These are phyloP conservation scores for Suillus brevipes DNA, from an alignment of 768 basidiomycete species.

Conservation along the genomic window DNA sequence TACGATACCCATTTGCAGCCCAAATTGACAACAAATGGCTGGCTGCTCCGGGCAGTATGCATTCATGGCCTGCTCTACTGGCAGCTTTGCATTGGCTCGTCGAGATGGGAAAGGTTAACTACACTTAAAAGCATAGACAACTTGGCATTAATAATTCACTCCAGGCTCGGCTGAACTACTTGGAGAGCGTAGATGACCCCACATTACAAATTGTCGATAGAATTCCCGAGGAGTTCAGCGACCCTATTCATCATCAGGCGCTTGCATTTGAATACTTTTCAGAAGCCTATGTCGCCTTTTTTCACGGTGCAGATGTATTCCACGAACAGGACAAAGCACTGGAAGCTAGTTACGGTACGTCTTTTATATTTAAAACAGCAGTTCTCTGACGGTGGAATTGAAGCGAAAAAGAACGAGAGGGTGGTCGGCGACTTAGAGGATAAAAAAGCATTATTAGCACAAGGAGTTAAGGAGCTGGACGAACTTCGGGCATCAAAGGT, in stretches of 20 bases:
- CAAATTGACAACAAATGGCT: conserved; percentile 85
- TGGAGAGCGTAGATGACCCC: conserved; percentile 58
- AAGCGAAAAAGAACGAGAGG: conserved; percentile 73
- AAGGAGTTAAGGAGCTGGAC: conserved; percentile 52
- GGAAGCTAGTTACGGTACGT: conserved; percentile 76
- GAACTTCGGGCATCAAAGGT: conserved; percentile 67
- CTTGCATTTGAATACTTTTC: conserved; percentile 76
- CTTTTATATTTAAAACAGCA: conserved; percentile 3
- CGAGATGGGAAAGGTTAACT: conserved; percentile 75
- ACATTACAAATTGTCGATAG: conserved; percentile 61
- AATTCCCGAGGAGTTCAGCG: conserved; percentile 76
- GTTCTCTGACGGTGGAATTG: conserved; percentile 9
- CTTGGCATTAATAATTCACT: conserved; percentile 1
- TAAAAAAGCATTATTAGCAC: conserved; percentile 46
- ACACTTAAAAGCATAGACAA: not conserved
- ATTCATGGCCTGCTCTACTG: conserved; percentile 88
- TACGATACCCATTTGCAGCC: conserved; percentile 80
- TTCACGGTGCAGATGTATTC: conserved; percentile 67
- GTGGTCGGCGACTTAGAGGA: conserved; percentile 64
- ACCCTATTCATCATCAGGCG: conserved; percentile 70
- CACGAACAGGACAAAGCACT: conserved; percentile 67
- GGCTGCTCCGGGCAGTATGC: conserved; percentile 83
- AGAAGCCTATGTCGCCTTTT: conserved; percentile 65
- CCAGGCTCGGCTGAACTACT: conserved; percentile 42
- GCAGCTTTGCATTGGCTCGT: conserved; percentile 94